Base-by-base conservation (phyloP, 2,329 filamentous ascomycete genomes). In the Fusarium ramigenum region DNA sequence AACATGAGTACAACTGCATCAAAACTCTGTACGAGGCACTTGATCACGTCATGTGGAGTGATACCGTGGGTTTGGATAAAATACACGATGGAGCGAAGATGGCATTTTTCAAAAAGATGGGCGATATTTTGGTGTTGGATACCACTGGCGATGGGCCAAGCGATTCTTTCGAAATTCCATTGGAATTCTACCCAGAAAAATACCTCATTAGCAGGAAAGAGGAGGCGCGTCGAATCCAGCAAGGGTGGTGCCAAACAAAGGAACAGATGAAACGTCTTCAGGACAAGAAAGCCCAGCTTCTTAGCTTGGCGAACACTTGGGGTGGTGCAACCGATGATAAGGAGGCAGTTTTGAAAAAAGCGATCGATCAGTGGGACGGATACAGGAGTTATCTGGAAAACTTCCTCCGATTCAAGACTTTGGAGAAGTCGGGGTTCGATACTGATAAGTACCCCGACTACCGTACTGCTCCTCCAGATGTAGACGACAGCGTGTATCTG, bases 101-200 rank as follows among this genome's bases (percentile, higher is more conserved):
- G 78, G 85, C 84, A 39, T 80, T 84, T 53, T 81, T 88, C 43
- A 79, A 80, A n/a, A 80, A 84, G 19, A 81, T 84, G 66, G 86
- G 85, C 8, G 86, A 89, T n/a, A 82, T 89, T 7, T 73, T 90
- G 30, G 83, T 84, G 12, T 81, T 90, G 42, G 83, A 84, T 47
- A 76, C 90, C 18, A 80, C 81, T 21, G 82, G 82, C 6, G 80
- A 83, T 8, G 85, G 84, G 4, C 80, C 85, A 9, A 76, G 80
- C 12, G 83, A 84, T 49, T 82, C 82, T 6, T 81, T 88, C 46
- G 85, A 88, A 7, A 84, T 90, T 39, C 88, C 88, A 10, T 79
- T 81, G 46, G 79, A 85, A 18, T 84, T 89, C 69, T 89, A 88
- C 72, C 85, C 87, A 2, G 88, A 90, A 77, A 85, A 83, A n/a